Conservation (phyloP, 2,329 filamentous ascomycete species). For the Elsinoe ampelina region DNA sequence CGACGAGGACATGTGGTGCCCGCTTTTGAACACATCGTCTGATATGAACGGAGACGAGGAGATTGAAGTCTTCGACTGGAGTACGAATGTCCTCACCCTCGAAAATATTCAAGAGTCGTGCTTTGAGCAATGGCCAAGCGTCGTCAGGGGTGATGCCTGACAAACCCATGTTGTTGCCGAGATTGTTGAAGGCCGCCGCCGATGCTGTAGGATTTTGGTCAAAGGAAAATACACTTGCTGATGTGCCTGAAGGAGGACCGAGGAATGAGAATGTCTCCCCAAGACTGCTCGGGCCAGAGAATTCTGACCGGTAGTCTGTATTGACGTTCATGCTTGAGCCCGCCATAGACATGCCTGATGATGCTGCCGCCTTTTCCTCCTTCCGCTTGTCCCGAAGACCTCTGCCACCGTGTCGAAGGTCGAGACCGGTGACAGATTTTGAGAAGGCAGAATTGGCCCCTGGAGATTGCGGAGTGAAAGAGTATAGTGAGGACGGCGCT, state of each 20-base stretch:
- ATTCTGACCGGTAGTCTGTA: slow-evolving; percentile 17
- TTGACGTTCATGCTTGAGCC: slow-evolving; percentile 17
- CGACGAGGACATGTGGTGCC: slow-evolving; percentile 59
- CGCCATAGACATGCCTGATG: slow-evolving; percentile 25
- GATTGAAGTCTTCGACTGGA: slow-evolving; percentile 78
- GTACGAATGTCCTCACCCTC: slow-evolving; percentile 69
- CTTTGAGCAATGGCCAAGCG: slow-evolving; percentile 72
- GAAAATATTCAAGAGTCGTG: slow-evolving; percentile 67
- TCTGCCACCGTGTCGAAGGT: slow-evolving; percentile 66
- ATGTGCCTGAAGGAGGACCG: slow-evolving; percentile 22
- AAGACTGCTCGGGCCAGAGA: slow-evolving; percentile 18
- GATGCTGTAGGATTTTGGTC: slow-evolving; percentile 26
- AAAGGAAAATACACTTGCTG: slow-evolving; percentile 25
- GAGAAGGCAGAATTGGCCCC: slow-evolving; percentile 60
- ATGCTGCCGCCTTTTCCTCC: slow-evolving; percentile 40
- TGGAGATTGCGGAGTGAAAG: slow-evolving; percentile 67
- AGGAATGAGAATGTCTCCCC: slow-evolving; percentile 15
- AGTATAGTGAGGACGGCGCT: slow-evolving; percentile 68
- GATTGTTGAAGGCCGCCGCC: slow-evolving; percentile 33
- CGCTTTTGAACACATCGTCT: slow-evolving; percentile 68
- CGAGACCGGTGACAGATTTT: slow-evolving; percentile 73
- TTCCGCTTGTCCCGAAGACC: slow-evolving; percentile 66
- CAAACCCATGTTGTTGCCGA: slow-evolving; percentile 40
- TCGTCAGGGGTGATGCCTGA: slow-evolving; percentile 53
- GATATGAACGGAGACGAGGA: slow-evolving; percentile 68